Evolutionary conservation across 202 grass and related monocot species (phyloP).

Genomic region (Brachypodium distachyon): DNA sequence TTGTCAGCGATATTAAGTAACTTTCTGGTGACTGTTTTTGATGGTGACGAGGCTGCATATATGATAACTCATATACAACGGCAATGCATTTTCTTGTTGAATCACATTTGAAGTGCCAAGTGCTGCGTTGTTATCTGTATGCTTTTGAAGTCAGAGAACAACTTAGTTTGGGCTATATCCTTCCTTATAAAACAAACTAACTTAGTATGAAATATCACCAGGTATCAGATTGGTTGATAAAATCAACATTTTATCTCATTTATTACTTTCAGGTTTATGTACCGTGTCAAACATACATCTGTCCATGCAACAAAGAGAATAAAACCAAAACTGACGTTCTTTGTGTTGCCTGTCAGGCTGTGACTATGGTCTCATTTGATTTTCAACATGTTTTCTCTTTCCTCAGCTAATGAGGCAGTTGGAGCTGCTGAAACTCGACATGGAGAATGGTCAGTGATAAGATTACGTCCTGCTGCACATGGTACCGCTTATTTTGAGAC

Average conservation of each 20-base stretch:
- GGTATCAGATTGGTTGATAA: slow-evolving; percentile 1
- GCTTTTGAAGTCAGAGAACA: background rate
- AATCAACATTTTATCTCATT: slow-evolving; percentile 1
- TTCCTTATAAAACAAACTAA: slow-evolving; percentile 2
- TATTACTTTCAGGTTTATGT: slow-evolving; percentile 2
- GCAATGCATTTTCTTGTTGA: background rate
- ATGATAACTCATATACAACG: background rate
- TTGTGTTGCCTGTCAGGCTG: background rate
- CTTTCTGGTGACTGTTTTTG: background rate
- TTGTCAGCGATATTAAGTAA: background rate
- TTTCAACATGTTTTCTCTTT: slow-evolving; percentile 33
- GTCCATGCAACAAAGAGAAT: background rate
- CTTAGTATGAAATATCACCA: background rate
- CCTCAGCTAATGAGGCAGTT: slow-evolving; percentile 87
- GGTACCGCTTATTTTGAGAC: slow-evolving; percentile 81
- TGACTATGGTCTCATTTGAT: slow-evolving; percentile 26
- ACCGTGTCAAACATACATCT: background rate
- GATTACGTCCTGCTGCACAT: slow-evolving; percentile 80
- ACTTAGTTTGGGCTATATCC: background rate
- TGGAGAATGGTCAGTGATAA: slow-evolving; percentile 97
- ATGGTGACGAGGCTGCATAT: background rate
- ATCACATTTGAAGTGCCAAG: background rate
- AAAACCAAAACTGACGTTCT: background rate
- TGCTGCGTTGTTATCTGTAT: background rate
- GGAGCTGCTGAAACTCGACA: slow-evolving; percentile 90